Evolutionary conservation across 257 asterid species (phyloP).

Genomic region (Capsicum rhomboideum): DNA sequence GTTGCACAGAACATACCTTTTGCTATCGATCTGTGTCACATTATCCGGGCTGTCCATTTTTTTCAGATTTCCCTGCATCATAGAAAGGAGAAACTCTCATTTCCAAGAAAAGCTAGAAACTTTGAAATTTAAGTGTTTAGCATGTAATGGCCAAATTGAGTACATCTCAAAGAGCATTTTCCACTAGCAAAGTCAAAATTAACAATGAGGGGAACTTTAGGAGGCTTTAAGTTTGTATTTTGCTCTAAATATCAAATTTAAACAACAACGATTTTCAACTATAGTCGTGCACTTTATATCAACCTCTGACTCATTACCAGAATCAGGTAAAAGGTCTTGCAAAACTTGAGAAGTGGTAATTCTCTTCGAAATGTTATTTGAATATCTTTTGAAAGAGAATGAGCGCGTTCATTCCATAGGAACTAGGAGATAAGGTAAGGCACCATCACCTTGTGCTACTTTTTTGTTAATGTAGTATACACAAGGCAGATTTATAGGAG

Average conservation of each 20-base stretch:
- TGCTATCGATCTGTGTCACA: constrained; percentile 33
- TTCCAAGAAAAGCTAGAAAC: background rate
- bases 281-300: background rate
- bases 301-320: too few species aligned
- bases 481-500: background rate
- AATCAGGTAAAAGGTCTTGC: too few species aligned
- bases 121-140: background rate
- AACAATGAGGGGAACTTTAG: background rate
- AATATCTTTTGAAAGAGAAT: too few species aligned
- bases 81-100: background rate
- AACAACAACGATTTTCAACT: background rate
- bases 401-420: too few species aligned
- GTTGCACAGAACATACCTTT: constrained; percentile 21
- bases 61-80: constrained; percentile 46
- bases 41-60: constrained; percentile 17
- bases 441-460: background rate
- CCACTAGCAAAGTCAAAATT: background rate
- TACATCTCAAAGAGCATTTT: background rate
- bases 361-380: too few species aligned
- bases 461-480: background rate
- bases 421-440: too few species aligned
- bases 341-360: too few species aligned
- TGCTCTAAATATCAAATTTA: background rate
- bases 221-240: background rate
- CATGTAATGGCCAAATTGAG: background rate